Conservation (phyloP, 805 yeast genomes). For the Wickerhamomyces ciferrii region DNA sequence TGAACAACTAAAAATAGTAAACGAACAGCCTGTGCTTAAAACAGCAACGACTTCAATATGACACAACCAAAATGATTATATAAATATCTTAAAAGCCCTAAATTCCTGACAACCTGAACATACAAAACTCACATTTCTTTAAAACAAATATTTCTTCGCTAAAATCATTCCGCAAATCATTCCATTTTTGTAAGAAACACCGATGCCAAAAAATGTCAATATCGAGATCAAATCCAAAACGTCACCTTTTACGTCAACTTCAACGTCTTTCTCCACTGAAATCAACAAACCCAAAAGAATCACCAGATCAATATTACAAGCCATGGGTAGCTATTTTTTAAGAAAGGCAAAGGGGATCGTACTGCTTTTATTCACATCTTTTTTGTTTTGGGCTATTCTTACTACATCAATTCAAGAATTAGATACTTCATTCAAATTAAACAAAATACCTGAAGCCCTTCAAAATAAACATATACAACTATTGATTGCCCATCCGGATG, state of each 20-base stretch:
- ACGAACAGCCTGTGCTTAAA: too few relatives aligned
- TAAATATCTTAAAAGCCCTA: too few relatives aligned
- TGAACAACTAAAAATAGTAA: neutral
- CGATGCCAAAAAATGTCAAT: neutral
- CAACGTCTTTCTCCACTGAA: too few relatives aligned
- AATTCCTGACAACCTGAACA: too few relatives aligned
- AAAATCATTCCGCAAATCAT: neutral
- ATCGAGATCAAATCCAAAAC: neutral
- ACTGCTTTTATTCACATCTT: neutral
- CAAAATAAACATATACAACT: constrained; percentile 30
- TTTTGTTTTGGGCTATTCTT: neutral
- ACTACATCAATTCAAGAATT: constrained; percentile 2
- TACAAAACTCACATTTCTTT: too few relatives aligned
- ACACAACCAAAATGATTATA: too few relatives aligned
- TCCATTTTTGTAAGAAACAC: neutral
- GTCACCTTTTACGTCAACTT: neutral
- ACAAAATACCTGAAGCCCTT: neutral
- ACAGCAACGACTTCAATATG: too few relatives aligned
- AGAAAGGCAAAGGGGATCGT: neutral
- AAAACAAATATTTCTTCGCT: too few relatives aligned
- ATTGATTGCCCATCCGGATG: constrained; percentile 95
- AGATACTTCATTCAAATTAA: neutral
- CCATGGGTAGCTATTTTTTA: neutral
- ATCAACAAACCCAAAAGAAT: neutral
- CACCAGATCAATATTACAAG: neutral